Percentiles rank a stretch among this genome's conserved stretches.
Evolutionary conservation across 176 grass and related monocot species (phyloP).

Genomic region (Hordeum marinum): DNA sequence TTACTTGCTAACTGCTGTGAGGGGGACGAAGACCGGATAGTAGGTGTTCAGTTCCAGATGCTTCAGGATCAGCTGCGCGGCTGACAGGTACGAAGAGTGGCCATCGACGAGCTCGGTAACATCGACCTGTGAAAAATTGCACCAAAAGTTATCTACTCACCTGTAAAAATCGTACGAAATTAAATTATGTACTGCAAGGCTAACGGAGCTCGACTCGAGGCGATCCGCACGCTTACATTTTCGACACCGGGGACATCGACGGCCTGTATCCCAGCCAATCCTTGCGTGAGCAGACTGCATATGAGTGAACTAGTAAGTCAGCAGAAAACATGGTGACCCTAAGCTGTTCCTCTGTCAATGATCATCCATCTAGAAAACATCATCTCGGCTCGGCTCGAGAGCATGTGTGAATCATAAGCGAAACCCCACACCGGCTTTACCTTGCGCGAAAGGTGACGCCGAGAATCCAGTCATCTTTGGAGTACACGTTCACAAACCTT

Average conservation of each 20-base stretch:
- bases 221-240: conserved; percentile 43
- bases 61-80: conserved; percentile 50
- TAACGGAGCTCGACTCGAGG: not conserved
- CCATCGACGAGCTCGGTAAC: conserved; percentile 64
- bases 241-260: conserved; percentile 78
- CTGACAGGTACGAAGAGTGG: conserved; percentile 69
- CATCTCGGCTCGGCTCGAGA: not conserved
- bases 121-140: conserved; percentile 55
- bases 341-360: not conserved
- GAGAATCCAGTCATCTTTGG: conserved; percentile 92
- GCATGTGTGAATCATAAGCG: not conserved
- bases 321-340: not conserved
- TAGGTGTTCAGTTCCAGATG: conserved; percentile 72
- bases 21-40: conserved; percentile 63
- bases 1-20: not conserved
- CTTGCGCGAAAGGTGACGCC: conserved; percentile 88
- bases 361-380: not conserved
- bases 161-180: no score
- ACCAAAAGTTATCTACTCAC: not conserved
- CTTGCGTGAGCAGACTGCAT: conserved; percentile 78
- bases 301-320: not conserved
- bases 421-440: conserved; percentile 26
- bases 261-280: conserved; percentile 90
- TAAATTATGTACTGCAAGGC: not conserved
- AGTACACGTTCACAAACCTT: conserved; percentile 91